Base-by-base conservation (phyloP, 176 grass and related monocot species). In the Urochloa ruziziensis region DNA sequence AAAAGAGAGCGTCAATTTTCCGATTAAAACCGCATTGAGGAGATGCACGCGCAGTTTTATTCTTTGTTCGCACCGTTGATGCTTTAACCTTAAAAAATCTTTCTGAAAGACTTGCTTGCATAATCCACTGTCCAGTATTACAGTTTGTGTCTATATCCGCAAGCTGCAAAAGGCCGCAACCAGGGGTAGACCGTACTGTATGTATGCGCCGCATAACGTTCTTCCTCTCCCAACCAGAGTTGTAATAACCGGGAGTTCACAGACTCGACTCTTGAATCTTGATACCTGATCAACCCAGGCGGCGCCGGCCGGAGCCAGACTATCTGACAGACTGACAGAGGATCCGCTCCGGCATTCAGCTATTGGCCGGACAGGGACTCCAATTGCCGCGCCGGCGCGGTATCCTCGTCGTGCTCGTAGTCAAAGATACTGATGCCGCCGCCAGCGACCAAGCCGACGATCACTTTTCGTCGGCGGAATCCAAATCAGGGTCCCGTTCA, bases 351-450 rank as follows among this genome's bases (percentile, higher is more conserved):
- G 30, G 40, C 65, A 62, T 52, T 32, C 39, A 35, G 28, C 28
- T 30, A 19, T 15, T 82, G 27, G n/a, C 16, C 11, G 19, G 37
- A 19, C 15, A 68, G 9, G 37, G n/a, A 18, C 3, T 33, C 48
- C 49, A 78, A 18, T 52, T 46, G 19, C 35, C 7, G 23, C n/a
- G n/a, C n/a, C n/a, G n/a, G n/a, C n/a, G n/a, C n/a, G 64, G 83
- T 36, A 58, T 35, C 37, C 52, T 59, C 7, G 27, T 68, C 15
- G 35, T 53, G 14, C 54, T 24, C 18, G 35, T 24, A 28, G 51
- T 67, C 49, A 68, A 58, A 68, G 49, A 87, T 82, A 60, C 60
- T 68, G 29, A 28, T 59, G 27, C 68, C 12, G 25, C 70, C 18
- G 25, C 70, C 40, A 23, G 27, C 56, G 21, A 59, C 54, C n/a